phyloP scores from a whole-genome alignment of 768 basidiomycete species.

The Pilatotrama ljubarskyi region DNA sequence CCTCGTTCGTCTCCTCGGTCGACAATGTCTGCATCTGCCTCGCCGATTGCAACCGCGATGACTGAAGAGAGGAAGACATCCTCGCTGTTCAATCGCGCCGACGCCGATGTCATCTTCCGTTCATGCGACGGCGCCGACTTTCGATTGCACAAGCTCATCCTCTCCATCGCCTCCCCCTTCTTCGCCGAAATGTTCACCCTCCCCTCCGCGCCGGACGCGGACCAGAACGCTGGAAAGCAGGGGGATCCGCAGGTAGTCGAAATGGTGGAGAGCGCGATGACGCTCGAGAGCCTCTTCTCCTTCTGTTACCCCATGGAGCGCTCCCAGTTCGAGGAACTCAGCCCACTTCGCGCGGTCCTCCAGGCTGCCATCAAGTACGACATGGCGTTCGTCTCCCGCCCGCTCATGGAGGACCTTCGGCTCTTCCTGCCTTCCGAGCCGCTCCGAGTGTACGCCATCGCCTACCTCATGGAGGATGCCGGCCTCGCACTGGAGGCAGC shows the following conservation, averaged over 20 bases:
- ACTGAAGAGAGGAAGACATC: not conserved
- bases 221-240: not conserved
- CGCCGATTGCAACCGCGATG: not conserved
- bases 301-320: conserved; percentile 16
- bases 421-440: conserved; percentile 2
- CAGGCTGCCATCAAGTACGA: conserved; percentile 26
- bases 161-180: conserved; percentile 44
- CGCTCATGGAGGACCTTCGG: not conserved
- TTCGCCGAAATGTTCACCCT: conserved; percentile 25
- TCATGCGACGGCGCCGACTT: conserved; percentile 45
- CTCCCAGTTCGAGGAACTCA: not conserved
- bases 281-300: conserved; percentile 12
- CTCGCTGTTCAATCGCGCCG: conserved; percentile 36
- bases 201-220: not conserved
- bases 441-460: conserved; percentile 19
- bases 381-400: conserved; percentile 10
- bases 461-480: not conserved
- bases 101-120: conserved; percentile 45
- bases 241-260: not conserved
- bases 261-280: not conserved
- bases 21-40: too few species aligned
- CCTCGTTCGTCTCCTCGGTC: too few species aligned
- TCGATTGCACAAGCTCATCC: conserved; percentile 43
- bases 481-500: conserved; percentile 5
- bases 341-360: not conserved